Base-by-base conservation (phyloP, 768 basidiomycete species). In the Panus rudis region DNA sequence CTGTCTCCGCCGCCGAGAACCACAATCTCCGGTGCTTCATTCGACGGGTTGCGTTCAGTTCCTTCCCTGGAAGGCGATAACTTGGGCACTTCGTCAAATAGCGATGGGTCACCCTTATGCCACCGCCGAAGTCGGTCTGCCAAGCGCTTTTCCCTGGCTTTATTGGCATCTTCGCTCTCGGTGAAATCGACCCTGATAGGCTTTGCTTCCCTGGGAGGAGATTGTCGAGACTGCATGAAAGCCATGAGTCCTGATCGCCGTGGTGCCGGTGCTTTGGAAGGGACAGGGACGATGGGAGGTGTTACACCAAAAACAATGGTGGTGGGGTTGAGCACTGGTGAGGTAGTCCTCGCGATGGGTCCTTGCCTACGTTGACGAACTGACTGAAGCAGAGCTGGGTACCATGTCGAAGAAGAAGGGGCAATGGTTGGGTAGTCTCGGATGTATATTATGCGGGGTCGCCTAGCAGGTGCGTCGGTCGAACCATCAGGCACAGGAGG, bases 241-340 rank as follows among this genome's bases (percentile, higher is more conserved):
- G 53, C 52, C 21, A n/a, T 14, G 22, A 23, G 16, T 34, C 39
- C 6, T 42, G 33, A 13, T 28, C 20, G 7, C 50, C 4, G 11
- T 20, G 13, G 12, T 14, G 33, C 13, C 21, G 43, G 32, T 42
- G 52, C 22, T 46, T 42, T 27, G 54, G 62, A 37, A 53, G 57
- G 50, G 8, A 75, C 66, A n/a, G 75, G 71, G 12, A 77, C 65
- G n/a, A 91, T 64, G 3, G 86, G 66, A 21, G 92, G 90, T 1
- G 84, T 81, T 54, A 89, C 79, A n/a, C 91, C 90, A 53, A 94
- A 86, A 14, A 96, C 70, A 37, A 96, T 89, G 6, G 82, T 78
- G 52, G 83, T 86, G 3, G 91, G 88, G 55, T 78, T 78, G 26
- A 62, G 51, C 11, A 80, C 73, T 1, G 79, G 73, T n/a, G 78